These are phyloP conservation scores for Lasiosphaeria hispida DNA, from an alignment of 495 filamentous ascomycete species.

Conservation along the genomic window DNA sequence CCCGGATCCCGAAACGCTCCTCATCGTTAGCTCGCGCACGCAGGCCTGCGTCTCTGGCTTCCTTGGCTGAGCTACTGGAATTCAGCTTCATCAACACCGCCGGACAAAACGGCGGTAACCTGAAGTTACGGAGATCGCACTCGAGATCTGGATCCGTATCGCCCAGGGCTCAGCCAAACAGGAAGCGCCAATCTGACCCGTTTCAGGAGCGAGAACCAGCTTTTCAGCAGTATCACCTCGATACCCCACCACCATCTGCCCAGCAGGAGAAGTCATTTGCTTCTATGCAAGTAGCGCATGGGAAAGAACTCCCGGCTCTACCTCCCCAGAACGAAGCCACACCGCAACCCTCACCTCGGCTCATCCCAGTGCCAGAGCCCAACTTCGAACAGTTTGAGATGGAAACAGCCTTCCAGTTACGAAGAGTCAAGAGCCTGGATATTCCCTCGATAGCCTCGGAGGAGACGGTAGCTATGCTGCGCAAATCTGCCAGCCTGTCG, in stretches of 20 bases:
- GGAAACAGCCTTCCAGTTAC: neutral
- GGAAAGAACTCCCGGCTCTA: neutral
- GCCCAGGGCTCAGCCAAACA: slow-evolving; percentile 17
- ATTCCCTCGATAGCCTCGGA: neutral
- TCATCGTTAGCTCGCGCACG: slow-evolving; percentile 13
- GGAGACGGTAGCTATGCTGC: slow-evolving; percentile 1
- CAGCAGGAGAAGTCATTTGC: slow-evolving; percentile 14
- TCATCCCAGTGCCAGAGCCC: slow-evolving; percentile 19
- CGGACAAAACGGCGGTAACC: neutral
- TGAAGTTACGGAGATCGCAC: slow-evolving; percentile 3
- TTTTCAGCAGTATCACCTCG: neutral
- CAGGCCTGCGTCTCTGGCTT: slow-evolving; percentile 10
- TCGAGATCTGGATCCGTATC: slow-evolving; percentile 23
- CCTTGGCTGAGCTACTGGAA: slow-evolving; percentile 21
- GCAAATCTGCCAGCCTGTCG: slow-evolving; percentile 26
- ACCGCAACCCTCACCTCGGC: slow-evolving; percentile 21
- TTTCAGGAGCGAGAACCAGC: neutral
- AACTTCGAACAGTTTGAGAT: neutral
- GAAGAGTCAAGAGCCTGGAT: slow-evolving; percentile 13
- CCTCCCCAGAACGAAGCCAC: slow-evolving; percentile 12
- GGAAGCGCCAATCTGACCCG: slow-evolving; percentile 11
- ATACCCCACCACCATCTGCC: slow-evolving; percentile 21
- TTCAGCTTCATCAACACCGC: slow-evolving; percentile 21
- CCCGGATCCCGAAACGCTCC: slow-evolving; percentile 19
- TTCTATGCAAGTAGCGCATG: neutral